These are phyloP conservation scores for Suillus brevipes DNA, from an alignment of 768 basidiomycete genomes.

Conservation along the genomic window DNA sequence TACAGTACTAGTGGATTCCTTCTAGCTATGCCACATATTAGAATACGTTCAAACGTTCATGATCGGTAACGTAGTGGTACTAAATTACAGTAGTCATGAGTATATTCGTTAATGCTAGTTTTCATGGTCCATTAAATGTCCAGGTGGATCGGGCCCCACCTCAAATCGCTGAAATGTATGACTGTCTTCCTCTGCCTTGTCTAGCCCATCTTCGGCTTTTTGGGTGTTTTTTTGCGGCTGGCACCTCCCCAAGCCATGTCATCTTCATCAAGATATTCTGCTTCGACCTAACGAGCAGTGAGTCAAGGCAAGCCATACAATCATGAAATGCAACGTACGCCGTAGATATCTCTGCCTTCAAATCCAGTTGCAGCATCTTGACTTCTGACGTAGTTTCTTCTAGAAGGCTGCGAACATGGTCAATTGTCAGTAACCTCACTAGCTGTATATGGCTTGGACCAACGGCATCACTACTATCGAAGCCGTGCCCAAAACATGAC, in stretches of 20 bases:
- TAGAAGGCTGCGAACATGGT: slow-evolving; percentile 15
- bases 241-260: slow-evolving; percentile 28
- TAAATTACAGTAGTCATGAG: background rate
- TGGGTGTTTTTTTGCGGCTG: slow-evolving; percentile 10
- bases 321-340: slow-evolving; percentile 16
- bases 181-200: background rate
- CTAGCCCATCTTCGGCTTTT: background rate
- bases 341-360: slow-evolving; percentile 19
- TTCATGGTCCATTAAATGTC: background rate
- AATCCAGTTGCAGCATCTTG: slow-evolving; percentile 18
- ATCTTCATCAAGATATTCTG: slow-evolving; percentile 28
- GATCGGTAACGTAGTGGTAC: background rate
- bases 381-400: slow-evolving; percentile 14
- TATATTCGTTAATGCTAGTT: background rate
- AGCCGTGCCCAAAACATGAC: slow-evolving; percentile 22
- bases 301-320: background rate
- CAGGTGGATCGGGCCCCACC: background rate
- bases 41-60: background rate
- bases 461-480: slow-evolving; percentile 16
- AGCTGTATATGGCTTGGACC: slow-evolving; percentile 7
- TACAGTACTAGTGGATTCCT: background rate
- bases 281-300: slow-evolving; percentile 15
- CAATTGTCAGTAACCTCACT: background rate
- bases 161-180: background rate
- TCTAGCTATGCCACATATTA: background rate